Conservation (phyloP, 2,329 filamentous ascomycete species). For the Clonostachys byssicola region DNA sequence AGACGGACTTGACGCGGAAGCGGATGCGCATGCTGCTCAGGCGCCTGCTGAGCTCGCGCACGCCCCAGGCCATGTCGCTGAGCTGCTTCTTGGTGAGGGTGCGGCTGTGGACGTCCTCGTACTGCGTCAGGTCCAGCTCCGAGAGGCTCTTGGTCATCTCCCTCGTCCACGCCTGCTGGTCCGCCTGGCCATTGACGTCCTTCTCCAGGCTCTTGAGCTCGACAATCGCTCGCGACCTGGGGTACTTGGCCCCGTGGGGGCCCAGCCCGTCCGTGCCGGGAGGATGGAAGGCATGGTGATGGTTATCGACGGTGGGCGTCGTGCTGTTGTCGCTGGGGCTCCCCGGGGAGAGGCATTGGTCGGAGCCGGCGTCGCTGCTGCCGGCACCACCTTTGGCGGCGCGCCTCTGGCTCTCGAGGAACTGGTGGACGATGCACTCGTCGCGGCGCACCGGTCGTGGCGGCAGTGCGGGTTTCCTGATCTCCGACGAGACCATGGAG, state of each 20-base stretch:
- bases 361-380: constrained; percentile 14
- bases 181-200: constrained; percentile 44
- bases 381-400: constrained; percentile 13
- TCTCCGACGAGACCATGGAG: constrained; percentile 53
- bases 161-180: constrained; percentile 51
- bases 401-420: constrained; percentile 53
- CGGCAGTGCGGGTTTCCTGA: constrained; percentile 22
- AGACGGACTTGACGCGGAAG: constrained; percentile 77
- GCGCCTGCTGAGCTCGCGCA: constrained; percentile 83
- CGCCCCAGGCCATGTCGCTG: constrained; percentile 95
- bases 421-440: constrained; percentile 62
- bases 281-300: background rate
- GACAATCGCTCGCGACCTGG: constrained; percentile 22
- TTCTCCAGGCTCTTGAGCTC: constrained; percentile 34
- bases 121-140: constrained; percentile 27
- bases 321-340: background rate
- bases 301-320: too few species aligned
- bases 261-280: constrained; percentile 3
- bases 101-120: constrained; percentile 50
- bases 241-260: constrained; percentile 7
- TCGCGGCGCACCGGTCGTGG: constrained; percentile 26
- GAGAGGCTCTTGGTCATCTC: constrained; percentile 38
- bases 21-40: constrained; percentile 79
- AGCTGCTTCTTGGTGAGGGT: constrained; percentile 92
- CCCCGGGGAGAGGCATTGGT: constrained; percentile 15